These are phyloP conservation scores for Pseudogymnoascus pannorum DNA, from an alignment of 2,329 filamentous ascomycete species.

Conservation along the genomic window DNA sequence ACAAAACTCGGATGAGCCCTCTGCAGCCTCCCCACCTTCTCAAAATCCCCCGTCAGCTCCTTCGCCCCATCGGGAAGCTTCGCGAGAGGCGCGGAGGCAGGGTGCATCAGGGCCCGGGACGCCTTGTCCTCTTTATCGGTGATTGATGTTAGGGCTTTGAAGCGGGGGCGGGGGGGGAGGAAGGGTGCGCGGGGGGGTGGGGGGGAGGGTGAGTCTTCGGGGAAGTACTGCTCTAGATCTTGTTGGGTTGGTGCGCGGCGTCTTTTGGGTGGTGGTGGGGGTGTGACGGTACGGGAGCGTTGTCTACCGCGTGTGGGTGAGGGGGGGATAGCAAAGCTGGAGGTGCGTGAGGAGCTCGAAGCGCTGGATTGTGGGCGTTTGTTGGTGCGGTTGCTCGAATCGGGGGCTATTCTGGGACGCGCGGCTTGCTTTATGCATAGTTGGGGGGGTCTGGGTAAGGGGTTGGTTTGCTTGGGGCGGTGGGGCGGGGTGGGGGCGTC, in stretches of 20 bases:
- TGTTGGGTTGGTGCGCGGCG: neutral
- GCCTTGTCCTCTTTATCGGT: neutral
- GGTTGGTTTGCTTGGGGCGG: no score
- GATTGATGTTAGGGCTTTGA: neutral
- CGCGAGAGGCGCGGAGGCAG: neutral
- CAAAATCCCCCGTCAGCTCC: neutral
- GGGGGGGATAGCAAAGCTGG: neutral
- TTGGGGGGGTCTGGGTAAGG: neutral
- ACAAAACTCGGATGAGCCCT: neutral
- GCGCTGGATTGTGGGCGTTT: neutral
- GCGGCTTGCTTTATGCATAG: neutral
- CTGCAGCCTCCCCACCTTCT: neutral
- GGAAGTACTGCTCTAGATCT: neutral
- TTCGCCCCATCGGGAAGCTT: neutral
- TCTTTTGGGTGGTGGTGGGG: neutral
- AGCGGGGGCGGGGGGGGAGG: neutral
- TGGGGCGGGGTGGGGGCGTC: neutral
- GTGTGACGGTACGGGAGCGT: neutral
- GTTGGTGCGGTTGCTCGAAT: neutral
- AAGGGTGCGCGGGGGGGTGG: neutral
- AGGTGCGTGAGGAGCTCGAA: neutral
- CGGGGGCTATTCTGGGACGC: neutral
- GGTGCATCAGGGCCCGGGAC: neutral
- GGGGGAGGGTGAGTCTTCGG: neutral
- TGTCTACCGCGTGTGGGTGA: neutral